Evolutionary conservation across 345 rosid genomes (phyloP).

Genomic region (Raphanus raphanistrum): DNA sequence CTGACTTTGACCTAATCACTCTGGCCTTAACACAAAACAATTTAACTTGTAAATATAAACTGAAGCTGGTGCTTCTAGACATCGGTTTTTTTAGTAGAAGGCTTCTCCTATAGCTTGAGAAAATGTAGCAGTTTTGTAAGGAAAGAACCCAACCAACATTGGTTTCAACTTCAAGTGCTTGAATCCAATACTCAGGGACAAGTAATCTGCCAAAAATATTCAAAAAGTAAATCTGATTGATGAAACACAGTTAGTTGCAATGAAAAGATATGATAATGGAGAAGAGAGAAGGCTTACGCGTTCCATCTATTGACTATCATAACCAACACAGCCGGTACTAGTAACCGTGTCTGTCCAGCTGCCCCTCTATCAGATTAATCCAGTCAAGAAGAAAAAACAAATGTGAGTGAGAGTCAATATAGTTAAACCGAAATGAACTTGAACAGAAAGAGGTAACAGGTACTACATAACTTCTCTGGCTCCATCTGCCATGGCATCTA

Average conservation of each 20-base stretch:
- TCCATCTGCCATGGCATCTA: conserved; percentile 85
- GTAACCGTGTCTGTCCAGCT: conserved; percentile 74
- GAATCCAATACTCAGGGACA: conserved; percentile 41
- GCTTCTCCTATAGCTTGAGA: conserved; percentile 79
- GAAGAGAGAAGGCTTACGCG: conserved; percentile 47
- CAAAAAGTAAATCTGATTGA: not conserved
- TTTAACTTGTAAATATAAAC: conserved; percentile 7
- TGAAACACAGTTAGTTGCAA: not conserved
- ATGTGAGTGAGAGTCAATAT: not conserved
- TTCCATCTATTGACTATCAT: conserved; percentile 94
- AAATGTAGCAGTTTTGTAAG: conserved; percentile 87
- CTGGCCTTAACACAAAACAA: not conserved
- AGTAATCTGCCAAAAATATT: conserved; percentile 51
- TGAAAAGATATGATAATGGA: not conserved
- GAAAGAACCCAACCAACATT: conserved; percentile 87
- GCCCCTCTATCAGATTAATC: conserved; percentile 63
- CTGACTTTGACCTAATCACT: not conserved
- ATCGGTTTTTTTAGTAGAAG: conserved; percentile 36
- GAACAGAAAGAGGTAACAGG: conserved; percentile 27
- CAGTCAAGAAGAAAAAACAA: not conserved
- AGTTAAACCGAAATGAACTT: conserved; percentile 5
- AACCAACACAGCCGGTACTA: conserved; percentile 85
- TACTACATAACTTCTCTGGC: conserved; percentile 68
- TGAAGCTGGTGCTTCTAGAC: conserved; percentile 8
- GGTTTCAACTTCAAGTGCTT: conserved; percentile 81